Evolutionary conservation across 306 rosid species (phyloP).

Genomic region (Sicyos baderoa): DNA sequence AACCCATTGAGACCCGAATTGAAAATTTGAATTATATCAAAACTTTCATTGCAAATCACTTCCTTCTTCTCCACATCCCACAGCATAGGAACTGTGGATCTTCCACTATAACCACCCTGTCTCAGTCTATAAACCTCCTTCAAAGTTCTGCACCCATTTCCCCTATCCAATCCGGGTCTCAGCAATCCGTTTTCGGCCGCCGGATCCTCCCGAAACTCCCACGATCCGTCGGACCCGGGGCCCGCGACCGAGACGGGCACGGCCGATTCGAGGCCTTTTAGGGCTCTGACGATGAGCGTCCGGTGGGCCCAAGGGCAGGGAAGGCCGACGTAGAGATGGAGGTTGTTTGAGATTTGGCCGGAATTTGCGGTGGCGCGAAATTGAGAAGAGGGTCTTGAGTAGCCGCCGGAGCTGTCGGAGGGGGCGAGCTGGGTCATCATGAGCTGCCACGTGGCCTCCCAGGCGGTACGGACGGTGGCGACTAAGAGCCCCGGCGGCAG

Average conservation of each 20-base stretch:
- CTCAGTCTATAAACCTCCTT: slow-evolving; percentile 56
- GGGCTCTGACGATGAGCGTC: slow-evolving; percentile 67
- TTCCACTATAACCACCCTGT: slow-evolving; percentile 59
- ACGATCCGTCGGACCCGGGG: slow-evolving; percentile 71
- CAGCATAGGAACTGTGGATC: slow-evolving; percentile 77
- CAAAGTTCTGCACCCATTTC: slow-evolving; percentile 49
- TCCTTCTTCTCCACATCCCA: slow-evolving; percentile 47
- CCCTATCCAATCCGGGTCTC: slow-evolving; percentile 46
- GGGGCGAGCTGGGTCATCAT: slow-evolving; percentile 98
- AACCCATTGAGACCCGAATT: slow-evolving; percentile 57
- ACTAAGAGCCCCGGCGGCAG: slow-evolving; percentile 77
- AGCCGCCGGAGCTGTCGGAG: slow-evolving; percentile 61
- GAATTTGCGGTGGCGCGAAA: slow-evolving; percentile 43
- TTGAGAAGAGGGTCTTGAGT: slow-evolving; percentile 60
- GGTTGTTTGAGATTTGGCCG: slow-evolving; percentile 17
- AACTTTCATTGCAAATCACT: slow-evolving; percentile 77
- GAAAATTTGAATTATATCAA: slow-evolving; percentile 54
- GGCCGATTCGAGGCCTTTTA: slow-evolving; percentile 67
- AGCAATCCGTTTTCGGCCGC: slow-evolving; percentile 18
- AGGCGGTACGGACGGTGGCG: slow-evolving; percentile 66
- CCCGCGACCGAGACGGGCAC: slow-evolving; percentile 61
- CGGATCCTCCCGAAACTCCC: slow-evolving; percentile 45
- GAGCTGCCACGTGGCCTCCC: slow-evolving; percentile 78
- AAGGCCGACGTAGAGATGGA: slow-evolving; percentile 76
- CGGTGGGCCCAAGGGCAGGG: slow-evolving; percentile 99